Evolutionary conservation across 2,329 filamentous ascomycete species (phyloP).

Genomic region (Fulvia fulva): DNA sequence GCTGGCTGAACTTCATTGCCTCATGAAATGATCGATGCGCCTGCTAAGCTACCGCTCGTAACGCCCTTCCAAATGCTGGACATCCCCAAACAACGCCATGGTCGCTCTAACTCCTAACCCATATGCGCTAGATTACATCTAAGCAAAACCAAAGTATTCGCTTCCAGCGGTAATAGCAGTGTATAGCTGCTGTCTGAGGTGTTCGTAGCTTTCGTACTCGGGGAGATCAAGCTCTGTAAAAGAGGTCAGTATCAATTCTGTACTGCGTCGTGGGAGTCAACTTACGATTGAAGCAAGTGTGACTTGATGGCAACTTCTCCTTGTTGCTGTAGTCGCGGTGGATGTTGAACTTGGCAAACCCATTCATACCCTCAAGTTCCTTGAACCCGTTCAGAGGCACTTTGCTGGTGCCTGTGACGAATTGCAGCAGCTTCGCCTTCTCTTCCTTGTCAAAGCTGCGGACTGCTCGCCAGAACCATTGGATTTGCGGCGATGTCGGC

Average conservation of each 20-base stretch:
- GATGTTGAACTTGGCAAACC: slow-evolving; percentile 96
- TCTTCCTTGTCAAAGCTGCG: slow-evolving; percentile 99
- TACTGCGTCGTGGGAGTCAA: slow-evolving; percentile 29
- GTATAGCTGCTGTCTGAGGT: slow-evolving; percentile 78
- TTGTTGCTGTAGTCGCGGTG: slow-evolving; percentile 97
- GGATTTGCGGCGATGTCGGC: slow-evolving; percentile 89
- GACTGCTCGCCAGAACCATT: slow-evolving; percentile 99
- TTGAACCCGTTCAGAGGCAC: slow-evolving; percentile 98
- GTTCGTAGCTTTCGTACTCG: slow-evolving; percentile 95
- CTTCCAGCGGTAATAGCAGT: slow-evolving; percentile 97
- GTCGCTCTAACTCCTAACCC: slow-evolving; percentile 5
- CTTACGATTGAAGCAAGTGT: slow-evolving; percentile 99
- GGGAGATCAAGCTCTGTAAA: slow-evolving; percentile 86
- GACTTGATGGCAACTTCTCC: slow-evolving; percentile 88
- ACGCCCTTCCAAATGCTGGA: slow-evolving; percentile 10
- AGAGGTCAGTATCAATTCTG: slow-evolving; percentile 35
- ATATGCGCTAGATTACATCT: slow-evolving; percentile 31
- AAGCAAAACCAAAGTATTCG: slow-evolving; percentile 97
- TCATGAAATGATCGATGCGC: slow-evolving; percentile 2
- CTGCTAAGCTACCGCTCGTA: background rate
- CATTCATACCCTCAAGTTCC: slow-evolving; percentile 98
- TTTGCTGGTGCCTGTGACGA: slow-evolving; percentile 97
- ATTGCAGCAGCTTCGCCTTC: slow-evolving; percentile 92
- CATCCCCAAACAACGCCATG: slow-evolving; percentile 1
- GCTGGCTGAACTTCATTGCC: background rate